Percentiles rank a stretch among this genome's conserved stretches.
Conservation (phyloP, 805 yeast genomes). For the Candida endomychidarum region DNA sequence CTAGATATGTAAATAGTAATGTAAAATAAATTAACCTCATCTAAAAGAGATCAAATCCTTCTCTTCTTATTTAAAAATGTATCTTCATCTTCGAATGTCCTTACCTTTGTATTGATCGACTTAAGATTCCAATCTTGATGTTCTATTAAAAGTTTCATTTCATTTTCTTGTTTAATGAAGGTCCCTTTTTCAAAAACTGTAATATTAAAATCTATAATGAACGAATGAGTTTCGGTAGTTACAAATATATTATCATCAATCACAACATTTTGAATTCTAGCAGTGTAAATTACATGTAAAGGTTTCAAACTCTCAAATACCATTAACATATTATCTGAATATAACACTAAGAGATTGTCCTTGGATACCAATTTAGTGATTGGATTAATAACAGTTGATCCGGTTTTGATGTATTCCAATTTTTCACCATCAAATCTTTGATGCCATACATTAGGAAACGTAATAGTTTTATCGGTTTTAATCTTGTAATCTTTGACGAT, state of each 20-base stretch:
- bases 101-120: not conserved
- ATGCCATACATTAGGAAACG: conserved; percentile 11
- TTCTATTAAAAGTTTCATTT: conserved; percentile 2
- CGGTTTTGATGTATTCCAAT: conserved; percentile 5
- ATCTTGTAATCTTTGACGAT: conserved; percentile 1
- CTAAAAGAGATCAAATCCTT: not conserved
- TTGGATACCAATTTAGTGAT: not conserved
- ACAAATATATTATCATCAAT: not conserved
- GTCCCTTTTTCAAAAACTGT: conserved; percentile 1
- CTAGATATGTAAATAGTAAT: no score
- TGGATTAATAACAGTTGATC: not conserved
- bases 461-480: not conserved
- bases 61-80: conserved; percentile 15
- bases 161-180: not conserved
- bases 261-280: not conserved
- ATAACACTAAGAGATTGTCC: conserved; percentile 7
- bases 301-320: conserved; percentile 14
- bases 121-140: conserved; percentile 3
- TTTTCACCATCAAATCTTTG: conserved; percentile 13
- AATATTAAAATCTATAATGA: conserved; percentile 3
- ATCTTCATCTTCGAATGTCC: conserved; percentile 13
- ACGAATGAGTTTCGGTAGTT: conserved; percentile 8
- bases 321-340: conserved; percentile 9
- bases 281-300: conserved; percentile 11
- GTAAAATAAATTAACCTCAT: no score